A percentile compares a stretch with the other conserved stretches of the same genome.
phyloP scores from a whole-genome alignment of 257 asterid species.

The Solanum ossicruentum region DNA sequence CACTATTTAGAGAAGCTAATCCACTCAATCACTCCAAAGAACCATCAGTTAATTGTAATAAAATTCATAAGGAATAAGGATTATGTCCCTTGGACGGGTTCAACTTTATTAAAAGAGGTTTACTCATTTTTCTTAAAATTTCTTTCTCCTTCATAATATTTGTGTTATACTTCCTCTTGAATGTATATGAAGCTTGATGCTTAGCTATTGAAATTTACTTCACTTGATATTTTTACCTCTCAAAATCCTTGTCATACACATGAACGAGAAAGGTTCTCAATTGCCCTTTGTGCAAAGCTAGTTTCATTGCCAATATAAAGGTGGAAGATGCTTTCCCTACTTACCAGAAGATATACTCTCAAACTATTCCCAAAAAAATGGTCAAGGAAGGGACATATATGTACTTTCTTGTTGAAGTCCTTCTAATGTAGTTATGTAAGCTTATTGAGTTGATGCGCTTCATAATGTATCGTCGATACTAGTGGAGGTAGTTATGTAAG shows the following conservation, averaged over 20 bases:
- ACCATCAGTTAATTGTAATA: slow-evolving; percentile 16
- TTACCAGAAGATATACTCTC: slow-evolving; percentile 74
- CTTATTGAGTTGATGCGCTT: not conserved
- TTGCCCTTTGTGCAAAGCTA: slow-evolving; percentile 68
- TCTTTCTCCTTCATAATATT: not conserved
- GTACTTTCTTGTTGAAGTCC: slow-evolving; percentile 32
- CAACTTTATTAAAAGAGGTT: slow-evolving; percentile 6
- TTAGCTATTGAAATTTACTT: not conserved
- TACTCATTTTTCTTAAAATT: not conserved
- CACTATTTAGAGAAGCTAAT: slow-evolving; percentile 7
- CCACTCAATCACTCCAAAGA: slow-evolving; percentile 13
- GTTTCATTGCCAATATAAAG: slow-evolving; percentile 44
- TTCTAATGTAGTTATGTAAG: slow-evolving; percentile 27
- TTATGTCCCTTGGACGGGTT: slow-evolving; percentile 6
- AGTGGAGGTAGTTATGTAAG: not conserved
- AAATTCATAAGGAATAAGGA: slow-evolving; percentile 12
- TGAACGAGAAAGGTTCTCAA: slow-evolving; percentile 32
- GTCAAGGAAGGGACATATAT: slow-evolving; percentile 27
- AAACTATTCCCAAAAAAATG: slow-evolving; percentile 36
- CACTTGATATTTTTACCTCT: not conserved
- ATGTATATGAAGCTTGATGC: not conserved
- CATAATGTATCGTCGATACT: not conserved
- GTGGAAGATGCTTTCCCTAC: slow-evolving; percentile 48
- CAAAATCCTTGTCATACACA: slow-evolving; percentile 15
- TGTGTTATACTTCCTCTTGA: not conserved